A percentile compares a stretch with the other conserved stretches of the same genome.
Evolutionary conservation across 192 early-diverging fungal genomes (phyloP).

Genomic region (Phlyctochytrium arcticum): DNA sequence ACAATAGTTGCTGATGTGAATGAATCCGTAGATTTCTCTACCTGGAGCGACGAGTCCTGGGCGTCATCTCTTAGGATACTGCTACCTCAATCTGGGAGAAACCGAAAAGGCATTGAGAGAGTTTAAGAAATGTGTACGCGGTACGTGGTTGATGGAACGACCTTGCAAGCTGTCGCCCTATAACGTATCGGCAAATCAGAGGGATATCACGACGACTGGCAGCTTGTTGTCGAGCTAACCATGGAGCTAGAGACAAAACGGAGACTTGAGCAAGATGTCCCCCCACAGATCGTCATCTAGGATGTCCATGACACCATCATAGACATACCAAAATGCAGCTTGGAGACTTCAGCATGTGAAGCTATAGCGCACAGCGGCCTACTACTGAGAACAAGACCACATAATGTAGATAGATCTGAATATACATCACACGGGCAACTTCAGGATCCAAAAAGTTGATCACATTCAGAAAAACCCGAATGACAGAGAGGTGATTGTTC

Average conservation of each 20-base stretch:
- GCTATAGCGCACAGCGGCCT: no score
- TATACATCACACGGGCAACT: no score
- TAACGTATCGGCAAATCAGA: slow-evolving; percentile 17
- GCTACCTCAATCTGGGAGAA: slow-evolving; percentile 53
- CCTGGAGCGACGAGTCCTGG: slow-evolving; percentile 45
- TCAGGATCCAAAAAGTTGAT: no score
- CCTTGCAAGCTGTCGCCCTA: background rate
- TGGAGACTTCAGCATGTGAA: no score
- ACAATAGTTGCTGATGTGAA: no score
- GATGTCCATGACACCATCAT: no score
- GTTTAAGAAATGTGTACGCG: slow-evolving; percentile 60
- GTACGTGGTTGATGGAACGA: slow-evolving; percentile 15
- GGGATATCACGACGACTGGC: slow-evolving; percentile 60
- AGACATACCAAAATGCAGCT: no score
- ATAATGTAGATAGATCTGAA: no score
- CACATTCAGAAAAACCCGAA: no score
- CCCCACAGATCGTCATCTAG: no score
- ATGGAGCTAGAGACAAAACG: slow-evolving; percentile 50
- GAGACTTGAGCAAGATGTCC: slow-evolving; percentile 4
- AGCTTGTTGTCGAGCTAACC: slow-evolving; percentile 56
- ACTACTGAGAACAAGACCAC: no score
- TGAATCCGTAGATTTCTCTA: slow-evolving; percentile 36
- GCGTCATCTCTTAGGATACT: slow-evolving; percentile 57
- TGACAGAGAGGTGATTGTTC: background rate
- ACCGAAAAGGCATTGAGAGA: slow-evolving; percentile 45